These are phyloP conservation scores for Aquilaria yunnanensis DNA, from an alignment of 345 rosid genomes.

Conservation along the genomic window DNA sequence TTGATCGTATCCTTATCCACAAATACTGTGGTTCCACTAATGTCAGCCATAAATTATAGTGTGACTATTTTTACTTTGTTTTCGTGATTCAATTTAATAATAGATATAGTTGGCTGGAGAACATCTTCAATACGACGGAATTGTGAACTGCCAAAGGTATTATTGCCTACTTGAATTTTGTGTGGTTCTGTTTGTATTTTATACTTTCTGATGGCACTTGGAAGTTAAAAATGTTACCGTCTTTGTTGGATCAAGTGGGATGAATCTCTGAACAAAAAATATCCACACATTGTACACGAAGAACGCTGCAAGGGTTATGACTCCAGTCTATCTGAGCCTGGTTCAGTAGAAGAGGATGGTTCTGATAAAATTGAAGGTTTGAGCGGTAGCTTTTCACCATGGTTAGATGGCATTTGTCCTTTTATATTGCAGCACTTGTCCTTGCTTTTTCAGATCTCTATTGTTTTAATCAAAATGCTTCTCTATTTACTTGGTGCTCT, in stretches of 20 bases:
- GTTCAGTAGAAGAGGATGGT: slow-evolving; percentile 32
- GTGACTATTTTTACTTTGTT: background rate
- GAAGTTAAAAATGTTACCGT: slow-evolving; percentile 1
- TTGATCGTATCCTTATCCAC: slow-evolving; percentile 70
- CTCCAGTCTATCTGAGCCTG: slow-evolving; percentile 28
- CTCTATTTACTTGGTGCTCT: no score
- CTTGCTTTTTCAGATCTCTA: no score
- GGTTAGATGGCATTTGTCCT: no score
- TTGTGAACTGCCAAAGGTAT: slow-evolving; percentile 78
- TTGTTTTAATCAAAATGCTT: no score
- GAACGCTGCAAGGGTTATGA: slow-evolving; percentile 80
- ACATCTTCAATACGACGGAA: slow-evolving; percentile 82
- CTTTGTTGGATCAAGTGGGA: slow-evolving; percentile 52
- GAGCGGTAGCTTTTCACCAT: background rate
- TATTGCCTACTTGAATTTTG: background rate
- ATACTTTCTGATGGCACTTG: background rate
- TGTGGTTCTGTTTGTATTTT: slow-evolving; percentile 5
- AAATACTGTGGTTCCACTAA: slow-evolving; percentile 10
- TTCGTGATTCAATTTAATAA: slow-evolving; percentile 32
- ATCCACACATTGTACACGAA: slow-evolving; percentile 87
- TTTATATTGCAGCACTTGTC: no score
- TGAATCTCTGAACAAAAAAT: slow-evolving; percentile 55
- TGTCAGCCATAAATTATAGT: slow-evolving; percentile 4
- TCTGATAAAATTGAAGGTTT: slow-evolving; percentile 79
- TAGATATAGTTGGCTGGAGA: slow-evolving; percentile 94